These are phyloP conservation scores for Solanum okadae DNA, from an alignment of 257 asterid species.

Conservation along the genomic window DNA sequence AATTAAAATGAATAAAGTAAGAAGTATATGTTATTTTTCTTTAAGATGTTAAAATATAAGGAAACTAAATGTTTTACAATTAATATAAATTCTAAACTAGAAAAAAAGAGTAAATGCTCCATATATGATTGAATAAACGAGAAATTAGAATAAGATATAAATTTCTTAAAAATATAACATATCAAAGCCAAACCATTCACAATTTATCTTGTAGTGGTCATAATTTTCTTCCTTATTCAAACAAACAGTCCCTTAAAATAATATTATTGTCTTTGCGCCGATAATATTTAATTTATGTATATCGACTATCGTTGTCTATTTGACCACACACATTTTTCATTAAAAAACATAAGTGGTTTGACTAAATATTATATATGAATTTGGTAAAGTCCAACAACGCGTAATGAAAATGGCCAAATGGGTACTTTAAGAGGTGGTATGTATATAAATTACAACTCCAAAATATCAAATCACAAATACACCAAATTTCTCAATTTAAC, in stretches of 20 bases:
- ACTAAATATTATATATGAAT: not conserved
- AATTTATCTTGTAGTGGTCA: not conserved
- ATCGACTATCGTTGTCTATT: not conserved
- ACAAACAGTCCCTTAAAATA: not conserved
- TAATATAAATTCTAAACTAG: no score
- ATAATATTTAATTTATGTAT: not conserved
- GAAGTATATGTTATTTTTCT: not conserved
- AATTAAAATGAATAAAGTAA: no score
- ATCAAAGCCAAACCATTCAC: not conserved
- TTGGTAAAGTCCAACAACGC: not conserved
- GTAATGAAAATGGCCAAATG: not conserved
- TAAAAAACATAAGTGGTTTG: not conserved
- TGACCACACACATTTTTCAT: not conserved
- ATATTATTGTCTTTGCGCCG: not conserved
- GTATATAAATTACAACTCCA: not conserved
- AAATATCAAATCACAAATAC: not conserved
- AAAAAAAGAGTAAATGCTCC: not conserved
- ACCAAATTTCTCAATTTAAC: not conserved
- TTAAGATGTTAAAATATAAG: no score
- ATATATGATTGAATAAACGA: no score
- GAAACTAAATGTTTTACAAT: rapidly evolving
- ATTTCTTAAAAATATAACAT: no score
- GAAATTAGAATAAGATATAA: not conserved
- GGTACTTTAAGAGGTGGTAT: not conserved
- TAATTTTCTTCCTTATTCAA: not conserved